These are phyloP conservation scores for Pilaira anomala DNA, from an alignment of 192 early-diverging fungal species.

Conservation along the genomic window DNA sequence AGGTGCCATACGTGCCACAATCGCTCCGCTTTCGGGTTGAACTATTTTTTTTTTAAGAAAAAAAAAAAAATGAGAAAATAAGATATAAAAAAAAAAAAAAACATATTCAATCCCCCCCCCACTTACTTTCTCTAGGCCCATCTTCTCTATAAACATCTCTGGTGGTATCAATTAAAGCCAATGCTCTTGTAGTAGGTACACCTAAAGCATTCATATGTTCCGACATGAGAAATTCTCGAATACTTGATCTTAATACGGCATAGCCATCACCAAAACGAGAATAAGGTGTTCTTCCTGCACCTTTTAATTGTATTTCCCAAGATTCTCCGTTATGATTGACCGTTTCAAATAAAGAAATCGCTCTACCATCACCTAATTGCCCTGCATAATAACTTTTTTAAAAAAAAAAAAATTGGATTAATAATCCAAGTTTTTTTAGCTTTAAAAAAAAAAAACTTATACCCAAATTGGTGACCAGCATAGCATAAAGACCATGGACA, in stretches of 20 bases:
- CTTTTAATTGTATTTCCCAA: conserved; percentile 86
- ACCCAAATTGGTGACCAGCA: conserved; percentile 72
- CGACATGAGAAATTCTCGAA: conserved; percentile 79
- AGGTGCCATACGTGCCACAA: conserved; percentile 70
- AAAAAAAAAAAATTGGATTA: background rate
- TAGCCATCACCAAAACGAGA: conserved; percentile 85
- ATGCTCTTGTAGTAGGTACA: conserved; percentile 75
- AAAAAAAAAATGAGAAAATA: no score
- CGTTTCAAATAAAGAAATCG: conserved; percentile 69
- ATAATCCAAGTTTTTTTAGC: background rate
- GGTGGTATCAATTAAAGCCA: conserved; percentile 63
- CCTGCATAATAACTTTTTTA: conserved; percentile 50
- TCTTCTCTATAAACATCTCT: conserved; percentile 65
- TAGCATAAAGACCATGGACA: conserved; percentile 68
- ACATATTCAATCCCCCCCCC: no score
- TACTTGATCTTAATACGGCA: conserved; percentile 82
- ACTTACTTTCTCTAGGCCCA: conserved; percentile 16
- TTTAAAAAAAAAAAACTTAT: conserved; percentile 4
- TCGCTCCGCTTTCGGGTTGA: conserved; percentile 65
- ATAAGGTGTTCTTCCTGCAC: conserved; percentile 82
- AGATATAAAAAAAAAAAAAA: no score
- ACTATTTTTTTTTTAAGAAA: conserved; percentile 5
- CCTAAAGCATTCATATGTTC: conserved; percentile 73
- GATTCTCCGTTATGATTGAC: conserved; percentile 29
- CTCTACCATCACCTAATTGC: conserved; percentile 86